Conservation (phyloP, 371 early-diverging fungal genomes). For the Mortierella sp. region DNA sequence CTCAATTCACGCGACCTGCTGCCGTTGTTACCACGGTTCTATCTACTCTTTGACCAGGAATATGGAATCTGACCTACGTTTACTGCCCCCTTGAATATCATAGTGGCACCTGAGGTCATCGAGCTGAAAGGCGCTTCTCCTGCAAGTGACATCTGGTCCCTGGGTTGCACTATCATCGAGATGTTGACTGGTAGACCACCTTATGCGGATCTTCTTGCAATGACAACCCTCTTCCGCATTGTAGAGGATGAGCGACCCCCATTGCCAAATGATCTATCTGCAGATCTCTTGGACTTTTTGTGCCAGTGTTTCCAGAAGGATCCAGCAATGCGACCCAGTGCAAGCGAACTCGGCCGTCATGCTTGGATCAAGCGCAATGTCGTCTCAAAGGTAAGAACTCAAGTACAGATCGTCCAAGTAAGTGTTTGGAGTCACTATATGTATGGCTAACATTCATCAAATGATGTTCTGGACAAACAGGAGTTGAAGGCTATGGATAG, state of each 20-base stretch:
- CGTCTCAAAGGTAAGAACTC: slow-evolving; percentile 19
- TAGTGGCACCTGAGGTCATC: slow-evolving; percentile 98
- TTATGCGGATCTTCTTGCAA: slow-evolving; percentile 80
- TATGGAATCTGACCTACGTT: neutral
- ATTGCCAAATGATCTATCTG: slow-evolving; percentile 81
- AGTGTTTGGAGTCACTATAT: too few relatives aligned
- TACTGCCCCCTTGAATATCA: neutral
- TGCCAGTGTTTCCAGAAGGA: slow-evolving; percentile 84
- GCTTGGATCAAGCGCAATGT: slow-evolving; percentile 70
- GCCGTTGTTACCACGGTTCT: too few relatives aligned
- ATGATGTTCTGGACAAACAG: slow-evolving; percentile 1
- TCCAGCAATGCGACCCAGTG: slow-evolving; percentile 76
- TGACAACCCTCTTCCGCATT: slow-evolving; percentile 91
- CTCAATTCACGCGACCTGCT: too few relatives aligned
- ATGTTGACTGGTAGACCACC: slow-evolving; percentile 90
- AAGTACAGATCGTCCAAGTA: too few relatives aligned
- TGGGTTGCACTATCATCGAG: slow-evolving; percentile 91
- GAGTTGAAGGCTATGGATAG: slow-evolving; percentile 54
- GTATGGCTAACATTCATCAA: neutral
- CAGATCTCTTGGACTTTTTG: slow-evolving; percentile 81
- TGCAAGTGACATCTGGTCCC: slow-evolving; percentile 89
- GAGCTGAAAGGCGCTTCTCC: slow-evolving; percentile 83
- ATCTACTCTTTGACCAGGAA: too few relatives aligned
- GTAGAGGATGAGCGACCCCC: slow-evolving; percentile 92
- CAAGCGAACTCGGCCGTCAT: slow-evolving; percentile 73